Evolutionary conservation across 805 yeast genomes (phyloP).

Genomic region (Candida nitratophila): DNA sequence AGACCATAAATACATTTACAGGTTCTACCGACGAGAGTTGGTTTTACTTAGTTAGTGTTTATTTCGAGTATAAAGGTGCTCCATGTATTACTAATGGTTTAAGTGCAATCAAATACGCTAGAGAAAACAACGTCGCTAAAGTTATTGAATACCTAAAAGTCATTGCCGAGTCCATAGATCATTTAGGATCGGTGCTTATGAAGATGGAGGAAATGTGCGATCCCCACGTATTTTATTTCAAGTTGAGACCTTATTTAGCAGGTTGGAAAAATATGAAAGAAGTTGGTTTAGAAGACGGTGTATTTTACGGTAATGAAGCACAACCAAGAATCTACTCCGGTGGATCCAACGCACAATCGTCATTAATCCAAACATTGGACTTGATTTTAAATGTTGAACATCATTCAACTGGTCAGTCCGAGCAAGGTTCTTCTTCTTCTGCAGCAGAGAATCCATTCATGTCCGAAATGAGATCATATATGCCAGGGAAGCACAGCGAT

Average conservation of each 20-base stretch:
- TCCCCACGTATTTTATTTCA: slow-evolving; percentile 83
- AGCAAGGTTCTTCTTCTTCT: too few species aligned
- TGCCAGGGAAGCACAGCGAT: slow-evolving; percentile 83
- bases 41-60: slow-evolving; percentile 87
- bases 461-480: slow-evolving; percentile 77
- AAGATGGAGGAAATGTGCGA: slow-evolving; percentile 92
- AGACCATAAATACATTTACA: slow-evolving; percentile 78
- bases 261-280: slow-evolving; percentile 93
- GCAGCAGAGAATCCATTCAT: slow-evolving; percentile 43
- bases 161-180: slow-evolving; percentile 70
- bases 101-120: slow-evolving; percentile 53
- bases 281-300: slow-evolving; percentile 73
- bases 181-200: slow-evolving; percentile 64
- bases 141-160: slow-evolving; percentile 46
- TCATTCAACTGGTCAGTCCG: slow-evolving; percentile 70
- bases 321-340: slow-evolving; percentile 62
- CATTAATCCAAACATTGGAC: slow-evolving; percentile 83
- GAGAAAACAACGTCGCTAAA: slow-evolving; percentile 33
- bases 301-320: slow-evolving; percentile 63
- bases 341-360: slow-evolving; percentile 91
- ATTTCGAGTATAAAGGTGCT: slow-evolving; percentile 79
- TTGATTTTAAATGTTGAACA: slow-evolving; percentile 71
- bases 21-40: slow-evolving; percentile 90
- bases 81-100: slow-evolving; percentile 60
- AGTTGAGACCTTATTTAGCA: slow-evolving; percentile 83